phyloP scores from a whole-genome alignment of 768 basidiomycete species.

The Termitomyces sp. region DNA sequence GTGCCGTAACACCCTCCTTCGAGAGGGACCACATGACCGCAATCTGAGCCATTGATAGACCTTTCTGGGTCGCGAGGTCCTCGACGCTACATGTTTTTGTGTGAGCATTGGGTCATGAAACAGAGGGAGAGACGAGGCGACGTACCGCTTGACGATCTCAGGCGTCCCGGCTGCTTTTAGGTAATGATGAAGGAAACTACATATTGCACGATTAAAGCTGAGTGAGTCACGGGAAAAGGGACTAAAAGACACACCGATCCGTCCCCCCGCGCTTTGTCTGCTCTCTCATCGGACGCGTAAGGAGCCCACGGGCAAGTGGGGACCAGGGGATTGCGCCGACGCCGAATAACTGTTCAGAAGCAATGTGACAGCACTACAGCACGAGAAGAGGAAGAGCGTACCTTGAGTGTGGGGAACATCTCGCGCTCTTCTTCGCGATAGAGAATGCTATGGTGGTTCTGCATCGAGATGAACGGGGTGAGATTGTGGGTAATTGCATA shows the following conservation, averaged over 20 bases:
- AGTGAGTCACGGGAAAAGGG: not conserved
- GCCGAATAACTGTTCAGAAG: conserved; percentile 37
- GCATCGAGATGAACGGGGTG: conserved; percentile 67
- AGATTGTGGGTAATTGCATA: conserved; percentile 57
- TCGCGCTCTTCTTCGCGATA: conserved; percentile 67
- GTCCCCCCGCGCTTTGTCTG: conserved; percentile 36
- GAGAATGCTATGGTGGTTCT: conserved; percentile 59
- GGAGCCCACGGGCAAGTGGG: conserved; percentile 48
- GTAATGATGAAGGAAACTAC: conserved; percentile 24
- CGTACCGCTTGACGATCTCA: conserved; percentile 36
- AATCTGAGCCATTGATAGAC: conserved; percentile 54
- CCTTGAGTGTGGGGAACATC: conserved; percentile 60
- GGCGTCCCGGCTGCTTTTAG: conserved; percentile 23
- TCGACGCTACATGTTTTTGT: conserved; percentile 35
- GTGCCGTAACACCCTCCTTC: conserved; percentile 49
- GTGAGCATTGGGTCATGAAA: conserved; percentile 14
- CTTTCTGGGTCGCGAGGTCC: conserved; percentile 48
- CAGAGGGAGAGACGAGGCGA: not conserved
- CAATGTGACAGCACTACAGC: not conserved
- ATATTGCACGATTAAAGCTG: not conserved
- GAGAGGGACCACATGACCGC: conserved; percentile 51
- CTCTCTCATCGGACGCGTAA: conserved; percentile 37
- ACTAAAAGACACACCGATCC: conserved; percentile 28
- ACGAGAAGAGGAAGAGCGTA: conserved; percentile 4
- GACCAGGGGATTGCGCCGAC: conserved; percentile 61